These are phyloP conservation scores for Flaveria robusta DNA, from an alignment of 129 eudicot species.

Conservation along the genomic window DNA sequence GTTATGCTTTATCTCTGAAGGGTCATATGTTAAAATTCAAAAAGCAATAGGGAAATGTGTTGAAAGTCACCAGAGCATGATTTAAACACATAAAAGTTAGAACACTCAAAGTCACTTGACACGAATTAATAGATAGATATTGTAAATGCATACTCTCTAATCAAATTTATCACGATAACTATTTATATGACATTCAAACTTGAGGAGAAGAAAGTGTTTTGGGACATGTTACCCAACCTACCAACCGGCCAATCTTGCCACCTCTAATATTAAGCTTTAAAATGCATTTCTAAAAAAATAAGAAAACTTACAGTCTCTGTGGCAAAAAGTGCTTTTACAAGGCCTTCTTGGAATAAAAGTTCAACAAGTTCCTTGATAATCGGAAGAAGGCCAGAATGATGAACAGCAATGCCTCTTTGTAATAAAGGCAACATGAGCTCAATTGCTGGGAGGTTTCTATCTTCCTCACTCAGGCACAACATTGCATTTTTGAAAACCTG, in stretches of 20 bases:
- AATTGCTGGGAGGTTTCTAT: conserved; percentile 86
- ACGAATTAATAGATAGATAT: background rate
- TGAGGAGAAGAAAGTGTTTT: background rate
- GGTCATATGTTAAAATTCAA: background rate
- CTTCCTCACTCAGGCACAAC: conserved; percentile 86
- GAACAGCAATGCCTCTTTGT: conserved; percentile 99
- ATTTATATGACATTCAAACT: background rate
- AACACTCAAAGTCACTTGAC: background rate
- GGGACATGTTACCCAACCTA: background rate
- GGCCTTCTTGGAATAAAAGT: conserved; percentile 97
- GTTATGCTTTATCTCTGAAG: background rate
- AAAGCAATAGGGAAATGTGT: background rate
- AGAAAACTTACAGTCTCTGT: conserved; percentile 73
- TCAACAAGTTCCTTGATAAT: conserved; percentile 96
- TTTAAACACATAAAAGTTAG: background rate
- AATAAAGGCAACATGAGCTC: conserved; percentile 95
- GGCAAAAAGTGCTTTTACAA: conserved; percentile 96
- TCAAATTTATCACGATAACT: background rate
- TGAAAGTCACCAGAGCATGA: background rate
- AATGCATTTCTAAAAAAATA: background rate
- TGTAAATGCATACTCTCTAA: background rate
- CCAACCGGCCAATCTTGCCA: background rate
- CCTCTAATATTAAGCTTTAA: background rate
- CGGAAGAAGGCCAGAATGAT: conserved; percentile 98
- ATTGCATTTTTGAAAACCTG: conserved; percentile 82